phyloP scores from a whole-genome alignment of 192 early-diverging fungal genomes.

The Coemansia sp. region DNA sequence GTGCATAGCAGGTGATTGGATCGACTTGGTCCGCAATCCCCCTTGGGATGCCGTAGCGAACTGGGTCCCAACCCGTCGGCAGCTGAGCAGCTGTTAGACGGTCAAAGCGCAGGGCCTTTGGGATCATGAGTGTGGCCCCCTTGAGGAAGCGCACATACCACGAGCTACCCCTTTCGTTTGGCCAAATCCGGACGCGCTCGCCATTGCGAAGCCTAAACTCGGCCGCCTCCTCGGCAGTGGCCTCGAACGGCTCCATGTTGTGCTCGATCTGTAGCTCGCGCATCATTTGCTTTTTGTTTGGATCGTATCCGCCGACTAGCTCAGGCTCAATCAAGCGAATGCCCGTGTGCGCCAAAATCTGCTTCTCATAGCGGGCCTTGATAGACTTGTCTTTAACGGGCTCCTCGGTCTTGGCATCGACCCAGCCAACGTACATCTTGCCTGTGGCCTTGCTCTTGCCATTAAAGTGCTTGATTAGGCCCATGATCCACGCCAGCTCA shows the following conservation, averaged over 20 bases:
- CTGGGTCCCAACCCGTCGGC: constrained; percentile 95
- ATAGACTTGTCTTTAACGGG: constrained; percentile 85
- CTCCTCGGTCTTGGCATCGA: constrained; percentile 77
- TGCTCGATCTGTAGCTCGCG: constrained; percentile 86
- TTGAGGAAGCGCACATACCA: constrained; percentile 82
- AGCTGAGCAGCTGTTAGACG: constrained; percentile 89
- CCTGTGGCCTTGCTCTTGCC: constrained; percentile 26
- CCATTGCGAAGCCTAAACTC: constrained; percentile 86
- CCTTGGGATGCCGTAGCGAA: constrained; percentile 88
- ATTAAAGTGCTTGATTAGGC: constrained; percentile 87
- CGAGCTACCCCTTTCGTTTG: constrained; percentile 57
- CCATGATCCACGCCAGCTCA: constrained; percentile 99
- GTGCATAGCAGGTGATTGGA: constrained; percentile 83
- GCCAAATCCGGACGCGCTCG: constrained; percentile 67
- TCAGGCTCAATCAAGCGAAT: constrained; percentile 55
- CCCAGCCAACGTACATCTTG: constrained; percentile 77
- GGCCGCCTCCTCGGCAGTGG: constrained; percentile 82
- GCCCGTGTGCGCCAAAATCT: constrained; percentile 89
- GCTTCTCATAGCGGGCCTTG: constrained; percentile 90
- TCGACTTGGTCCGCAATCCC: constrained; percentile 93
- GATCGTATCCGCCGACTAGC: constrained; percentile 63
- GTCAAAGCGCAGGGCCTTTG: constrained; percentile 94
- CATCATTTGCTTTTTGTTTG: constrained; percentile 85
- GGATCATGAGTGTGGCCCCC: constrained; percentile 85
- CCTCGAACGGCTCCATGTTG: constrained; percentile 87